Conservation (phyloP, 441 rosid genomes). For the Raphanus hybrid region DNA sequence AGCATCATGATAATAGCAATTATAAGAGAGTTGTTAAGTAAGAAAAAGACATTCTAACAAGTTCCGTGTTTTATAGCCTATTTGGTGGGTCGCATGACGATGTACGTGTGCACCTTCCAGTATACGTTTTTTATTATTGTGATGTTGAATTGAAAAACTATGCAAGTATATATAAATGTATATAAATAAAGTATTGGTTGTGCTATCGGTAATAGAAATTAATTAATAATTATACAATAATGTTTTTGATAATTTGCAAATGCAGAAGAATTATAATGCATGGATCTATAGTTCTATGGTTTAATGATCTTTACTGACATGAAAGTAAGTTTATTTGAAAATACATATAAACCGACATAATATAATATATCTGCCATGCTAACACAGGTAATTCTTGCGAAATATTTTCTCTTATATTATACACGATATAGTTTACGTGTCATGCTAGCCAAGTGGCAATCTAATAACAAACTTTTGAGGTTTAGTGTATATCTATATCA, state of each 20-base stretch:
- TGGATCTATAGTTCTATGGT: not conserved
- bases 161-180: not conserved
- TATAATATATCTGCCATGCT: not conserved
- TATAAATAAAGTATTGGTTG: not conserved
- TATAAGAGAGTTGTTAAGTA: conserved; percentile 37
- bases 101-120: conserved; percentile 42
- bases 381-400: not conserved
- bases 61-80: conserved; percentile 17
- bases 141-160: not conserved
- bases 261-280: not conserved
- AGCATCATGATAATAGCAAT: conserved; percentile 18
- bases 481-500: no score
- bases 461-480: no score
- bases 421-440: no score
- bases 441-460: no score
- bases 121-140: not conserved
- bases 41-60: conserved; percentile 49
- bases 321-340: not conserved
- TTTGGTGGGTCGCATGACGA: conserved; percentile 52
- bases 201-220: not conserved
- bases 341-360: not conserved
- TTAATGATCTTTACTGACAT: not conserved
- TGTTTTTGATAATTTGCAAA: not conserved
- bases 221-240: not conserved
- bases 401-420: not conserved